Base-by-base conservation (phyloP, 495 filamentous ascomycete genomes). In the Xylaria scruposa region DNA sequence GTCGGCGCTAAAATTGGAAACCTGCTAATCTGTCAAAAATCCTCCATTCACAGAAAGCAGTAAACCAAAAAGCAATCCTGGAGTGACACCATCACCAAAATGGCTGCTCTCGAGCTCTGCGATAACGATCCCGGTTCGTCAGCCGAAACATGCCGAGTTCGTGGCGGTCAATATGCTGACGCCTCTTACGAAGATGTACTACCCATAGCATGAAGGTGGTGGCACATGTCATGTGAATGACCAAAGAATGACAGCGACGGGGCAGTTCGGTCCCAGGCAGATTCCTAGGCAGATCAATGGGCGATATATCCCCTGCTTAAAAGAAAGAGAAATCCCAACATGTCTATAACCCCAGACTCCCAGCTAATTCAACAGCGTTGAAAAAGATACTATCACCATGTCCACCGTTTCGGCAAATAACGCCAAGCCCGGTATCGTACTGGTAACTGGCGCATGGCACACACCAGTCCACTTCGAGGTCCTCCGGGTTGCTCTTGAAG, bases 381-480 rank as follows among this genome's bases (percentile, higher is more conserved):
- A 42, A 10, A 9, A 44, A 13, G 21, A 3, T 38, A 62, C 26
- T 38, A 13, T 17, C 65, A 56, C 33, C 19, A 67, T 67, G 65
- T 21, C n/a, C 49, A 29, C 31, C 21, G 0, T 7, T 21, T n/a
- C n/a, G 3, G 7, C 49, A 19, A 36, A 67, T n/a, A 61, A 61
- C 31, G n/a, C 26, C 0, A 74, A 74, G 40, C 72, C 69, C 12
- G 68, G 68, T 26, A 62, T 74, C 31, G 49, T 71, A 10, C n/a
- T 74, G 2, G 63, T 63, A 21, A 24, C 53, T 0, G 72, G 72
- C 24, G 68, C 54, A 13, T 74, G 70, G 54, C 69, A 74, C 26
- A 46, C 36, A 10, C 68, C 72, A 1, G 4, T 53, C 21, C 72
- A 74, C 44, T 74, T 74, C 33, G 70, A 68, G 69, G 61, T 44